Evolutionary conservation across 805 yeast species (phyloP).

Genomic region (Tetrapisispora phaffii): DNA sequence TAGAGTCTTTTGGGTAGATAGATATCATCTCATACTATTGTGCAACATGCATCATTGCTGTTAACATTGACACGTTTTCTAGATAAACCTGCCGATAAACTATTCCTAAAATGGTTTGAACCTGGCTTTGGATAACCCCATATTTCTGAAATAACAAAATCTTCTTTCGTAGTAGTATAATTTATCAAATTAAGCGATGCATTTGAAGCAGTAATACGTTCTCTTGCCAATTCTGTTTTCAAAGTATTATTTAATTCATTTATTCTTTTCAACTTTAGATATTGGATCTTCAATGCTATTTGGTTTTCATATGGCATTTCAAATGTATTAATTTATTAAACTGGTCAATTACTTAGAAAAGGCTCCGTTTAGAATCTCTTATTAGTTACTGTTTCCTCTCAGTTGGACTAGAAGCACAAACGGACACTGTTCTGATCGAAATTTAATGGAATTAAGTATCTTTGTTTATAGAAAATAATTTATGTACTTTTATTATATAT

Average conservation of each 20-base stretch:
- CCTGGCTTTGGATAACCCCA: constrained; percentile 34
- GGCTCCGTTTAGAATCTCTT: background rate
- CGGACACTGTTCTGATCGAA: too few relatives aligned
- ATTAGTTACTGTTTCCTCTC: too few relatives aligned
- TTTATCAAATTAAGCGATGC: constrained; percentile 42
- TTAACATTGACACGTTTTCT: background rate
- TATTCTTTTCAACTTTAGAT: constrained; percentile 51
- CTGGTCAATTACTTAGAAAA: background rate
- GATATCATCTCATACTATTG: constrained; percentile 22
- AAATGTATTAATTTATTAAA: background rate
- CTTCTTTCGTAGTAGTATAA: constrained; percentile 29
- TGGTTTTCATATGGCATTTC: constrained; percentile 10
- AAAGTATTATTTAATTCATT: constrained; percentile 47
- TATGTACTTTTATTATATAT: too few relatives aligned
- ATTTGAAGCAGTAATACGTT: constrained; percentile 55
- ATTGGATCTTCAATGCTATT: constrained; percentile 37
- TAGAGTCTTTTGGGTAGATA: background rate
- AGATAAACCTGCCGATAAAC: constrained; percentile 2
- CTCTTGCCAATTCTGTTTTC: constrained; percentile 41
- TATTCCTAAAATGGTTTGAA: constrained; percentile 31
- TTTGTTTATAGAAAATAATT: too few relatives aligned
- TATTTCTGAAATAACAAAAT: constrained; percentile 32
- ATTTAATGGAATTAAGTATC: too few relatives aligned
- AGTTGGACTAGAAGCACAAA: too few relatives aligned
- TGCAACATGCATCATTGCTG: constrained; percentile 25